Conservation (phyloP, 805 yeast species). For the Saccharomycopsis sp. region DNA sequence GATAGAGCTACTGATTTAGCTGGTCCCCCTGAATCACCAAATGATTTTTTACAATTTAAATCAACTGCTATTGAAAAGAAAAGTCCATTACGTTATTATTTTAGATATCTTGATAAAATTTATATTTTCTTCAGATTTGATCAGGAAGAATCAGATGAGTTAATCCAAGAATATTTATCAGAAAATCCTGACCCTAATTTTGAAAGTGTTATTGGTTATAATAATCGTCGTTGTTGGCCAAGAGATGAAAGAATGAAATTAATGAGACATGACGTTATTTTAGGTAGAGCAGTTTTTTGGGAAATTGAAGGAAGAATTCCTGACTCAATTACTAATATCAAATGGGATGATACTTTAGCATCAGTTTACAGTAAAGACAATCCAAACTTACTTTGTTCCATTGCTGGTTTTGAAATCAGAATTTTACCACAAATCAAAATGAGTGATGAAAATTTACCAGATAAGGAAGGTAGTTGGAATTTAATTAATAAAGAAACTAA, state of each 20-base stretch:
- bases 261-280: constrained; percentile 81
- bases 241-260: constrained; percentile 82
- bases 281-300: constrained; percentile 91
- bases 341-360: constrained; percentile 70
- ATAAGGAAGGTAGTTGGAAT: constrained; percentile 88
- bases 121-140: constrained; percentile 71
- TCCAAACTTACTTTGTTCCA: constrained; percentile 76
- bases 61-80: constrained; percentile 45
- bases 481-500: constrained; percentile 57
- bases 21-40: constrained; percentile 62
- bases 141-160: constrained; percentile 61
- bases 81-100: constrained; percentile 30
- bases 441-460: constrained; percentile 39
- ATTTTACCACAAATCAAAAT: constrained; percentile 66
- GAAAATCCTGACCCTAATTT: constrained; percentile 92
- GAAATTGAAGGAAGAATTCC: constrained; percentile 79
- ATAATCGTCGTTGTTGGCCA: constrained; percentile 92
- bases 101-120: constrained; percentile 75
- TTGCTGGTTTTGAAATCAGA: constrained; percentile 94
- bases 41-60: constrained; percentile 67
- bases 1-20: constrained; percentile 85
- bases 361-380: constrained; percentile 88
- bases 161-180: constrained; percentile 63
- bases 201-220: constrained; percentile 76
- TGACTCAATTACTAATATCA: constrained; percentile 53